Base-by-base conservation (phyloP, 139 green algal species). In the Auxenochlorella pyrenoidosa region DNA sequence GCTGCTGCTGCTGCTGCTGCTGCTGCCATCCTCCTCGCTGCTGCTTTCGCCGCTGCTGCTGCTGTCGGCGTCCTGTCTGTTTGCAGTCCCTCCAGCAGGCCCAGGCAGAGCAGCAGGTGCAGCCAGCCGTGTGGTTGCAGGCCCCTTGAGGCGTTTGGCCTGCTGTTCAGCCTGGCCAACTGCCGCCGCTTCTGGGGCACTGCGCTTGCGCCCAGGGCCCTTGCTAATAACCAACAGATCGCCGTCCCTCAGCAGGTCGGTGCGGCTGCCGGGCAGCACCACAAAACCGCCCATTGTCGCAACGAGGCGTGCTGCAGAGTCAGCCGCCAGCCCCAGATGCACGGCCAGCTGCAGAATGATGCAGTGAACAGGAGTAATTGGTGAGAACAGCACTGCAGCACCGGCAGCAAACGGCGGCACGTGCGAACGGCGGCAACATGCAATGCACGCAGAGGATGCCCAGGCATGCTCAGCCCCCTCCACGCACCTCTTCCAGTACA, bases 161-260 rank as follows among this genome's bases (percentile, higher is more conserved):
- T 54, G 51, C 54, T 38, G n/a, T 15, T 19, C 26, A 6, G 5
- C 78, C 54, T 38, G n/a, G 1, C 21, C 43, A 19, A 2, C 78
- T 71, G 16, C n/a, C n/a, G 51, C 32, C 19, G 26, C 30, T 15
- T 38, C 79, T 75, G 38, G 21, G 6, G 54, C 36, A 5, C 34
- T 43, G 18, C 77, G 77, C 66, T 88, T 88, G n/a, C 59, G 34
- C 5, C 54, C 54, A 22, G 18, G 54, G 12, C 26, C 8, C 43
- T 58, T n/a, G 43, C 60, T 51, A 24, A 88, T 43, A 21, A 82
- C n/a, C 54, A 89, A 70, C 28, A 34, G 22, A 22, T 89, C 86
- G 13, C 86, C 86, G 5, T 89, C 86, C 0, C 78, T 78, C 70
- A 89, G 60, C 79, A 89, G 80, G 59, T 60, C 63, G 30, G 60